A percentile compares a stretch with the other conserved stretches of the same genome.
These are phyloP conservation scores for Salix udensis DNA, from an alignment of 345 rosid genomes.

Conservation along the genomic window DNA sequence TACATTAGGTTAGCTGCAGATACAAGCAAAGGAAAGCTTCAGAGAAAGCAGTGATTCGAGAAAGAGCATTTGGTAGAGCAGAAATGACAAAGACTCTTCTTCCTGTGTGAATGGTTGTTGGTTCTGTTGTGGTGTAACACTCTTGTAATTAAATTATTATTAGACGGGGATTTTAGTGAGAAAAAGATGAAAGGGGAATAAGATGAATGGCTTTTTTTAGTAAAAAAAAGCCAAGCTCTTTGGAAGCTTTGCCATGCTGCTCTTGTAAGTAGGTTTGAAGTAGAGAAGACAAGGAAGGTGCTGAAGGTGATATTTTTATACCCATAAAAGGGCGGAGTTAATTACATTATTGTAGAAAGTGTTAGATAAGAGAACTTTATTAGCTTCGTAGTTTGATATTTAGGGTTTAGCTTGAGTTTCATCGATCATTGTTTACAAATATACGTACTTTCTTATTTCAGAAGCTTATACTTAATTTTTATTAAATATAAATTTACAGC, in stretches of 20 bases:
- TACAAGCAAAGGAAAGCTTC: slow-evolving; percentile 62
- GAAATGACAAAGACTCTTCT: slow-evolving; percentile 18
- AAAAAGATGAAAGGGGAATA: slow-evolving; percentile 4
- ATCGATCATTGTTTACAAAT: not conserved
- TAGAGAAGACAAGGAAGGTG: not conserved
- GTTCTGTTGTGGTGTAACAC: slow-evolving; percentile 22
- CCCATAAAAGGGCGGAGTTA: not conserved
- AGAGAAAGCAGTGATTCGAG: slow-evolving; percentile 21
- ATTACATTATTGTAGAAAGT: not conserved
- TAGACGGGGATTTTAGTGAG: slow-evolving; percentile 4
- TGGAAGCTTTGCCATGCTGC: not conserved
- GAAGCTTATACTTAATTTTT: not conserved
- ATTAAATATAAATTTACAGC: not conserved
- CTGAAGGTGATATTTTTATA: not conserved
- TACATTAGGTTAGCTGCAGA: slow-evolving; percentile 51
- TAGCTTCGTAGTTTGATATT: not conserved
- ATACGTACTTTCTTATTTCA: not conserved
- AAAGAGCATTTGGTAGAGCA: slow-evolving; percentile 16
- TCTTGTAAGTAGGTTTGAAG: not conserved
- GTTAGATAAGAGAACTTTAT: not conserved
- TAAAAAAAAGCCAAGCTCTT: not conserved
- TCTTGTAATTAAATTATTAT: slow-evolving; percentile 17
- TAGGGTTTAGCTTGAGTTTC: not conserved
- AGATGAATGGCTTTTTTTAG: slow-evolving; percentile 7
- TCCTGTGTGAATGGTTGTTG: slow-evolving; percentile 11